Base-by-base conservation (phyloP, 2,329 filamentous ascomycete species). In the Penicillium sp. region DNA sequence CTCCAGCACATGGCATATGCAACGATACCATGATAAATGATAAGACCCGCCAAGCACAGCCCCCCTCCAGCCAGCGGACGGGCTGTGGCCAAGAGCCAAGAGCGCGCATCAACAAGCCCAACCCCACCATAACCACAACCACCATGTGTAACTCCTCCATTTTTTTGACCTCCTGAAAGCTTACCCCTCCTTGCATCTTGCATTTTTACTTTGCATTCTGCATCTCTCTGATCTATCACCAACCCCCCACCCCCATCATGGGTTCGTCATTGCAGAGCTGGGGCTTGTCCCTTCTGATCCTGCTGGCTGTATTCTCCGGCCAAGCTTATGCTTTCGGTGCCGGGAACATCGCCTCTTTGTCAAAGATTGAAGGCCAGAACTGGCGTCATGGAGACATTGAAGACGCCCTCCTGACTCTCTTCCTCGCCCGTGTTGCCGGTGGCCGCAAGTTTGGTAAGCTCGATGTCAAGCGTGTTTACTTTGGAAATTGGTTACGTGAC, bases 381-480 rank as follows among this genome's bases (percentile, higher is more conserved):
- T 96, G 88, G 88, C 88, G 89, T 62, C 89, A 93, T 82, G 90
- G 90, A 68, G 92, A 97, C 74, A 95, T 97, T 67, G 92, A 96
- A 79, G 92, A 97, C 79, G 88, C 89, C 29, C 85, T 96, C 51
- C 84, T 96, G 55, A 87, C 84, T 56, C 80, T 96, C 24, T 76
- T 87, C 43, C 84, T 88, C 71, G 84, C 86, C 39, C 81, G 82
- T 56, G 81, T 82, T 36, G 80, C 82, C 33, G 85, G 84, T 59
- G 84, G 84, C 64, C 92, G 92, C 79, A 95, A 92, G 69, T 96
- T 96, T 76, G 86, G 84, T 79, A 94, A 94, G 78, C 84, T 96
- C 68, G 89, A 87, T 69, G 89, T 96, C 59, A 90, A 92, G 60
- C 86, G 92, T 57, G 90, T 95, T 60, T 97, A 97, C 79, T 97